Percentiles rank a stretch among this genome's conserved stretches.
These are phyloP conservation scores for Trifolium dubium DNA, from an alignment of 306 rosid species.

Conservation along the genomic window DNA sequence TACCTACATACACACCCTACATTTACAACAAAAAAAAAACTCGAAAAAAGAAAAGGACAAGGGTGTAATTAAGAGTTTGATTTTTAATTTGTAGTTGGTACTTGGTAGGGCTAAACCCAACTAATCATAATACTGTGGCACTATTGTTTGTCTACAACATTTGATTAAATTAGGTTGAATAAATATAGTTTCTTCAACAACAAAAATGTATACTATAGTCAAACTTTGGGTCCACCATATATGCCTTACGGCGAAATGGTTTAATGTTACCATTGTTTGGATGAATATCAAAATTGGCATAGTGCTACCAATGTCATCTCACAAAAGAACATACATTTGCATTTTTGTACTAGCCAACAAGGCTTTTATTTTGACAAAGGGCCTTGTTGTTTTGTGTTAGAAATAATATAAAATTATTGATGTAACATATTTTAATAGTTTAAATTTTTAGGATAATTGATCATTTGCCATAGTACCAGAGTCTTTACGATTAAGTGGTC, in stretches of 20 bases:
- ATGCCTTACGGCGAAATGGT: slow-evolving; percentile 31
- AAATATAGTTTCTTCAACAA: not conserved
- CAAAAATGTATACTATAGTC: slow-evolving; percentile 36
- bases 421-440: too few species aligned
- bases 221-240: slow-evolving; percentile 55
- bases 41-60: not conserved
- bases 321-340: not conserved
- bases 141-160: slow-evolving; percentile 46
- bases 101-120: slow-evolving; percentile 46
- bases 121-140: slow-evolving; percentile 36
- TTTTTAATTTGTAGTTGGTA: slow-evolving; percentile 32
- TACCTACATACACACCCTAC: not conserved
- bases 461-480: too few species aligned
- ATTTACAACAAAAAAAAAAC: not conserved
- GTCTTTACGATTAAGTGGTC: too few species aligned
- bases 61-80: slow-evolving; percentile 12
- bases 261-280: not conserved
- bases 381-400: too few species aligned
- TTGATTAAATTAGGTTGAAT: slow-evolving; percentile 30
- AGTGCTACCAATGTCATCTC: not conserved
- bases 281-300: not conserved
- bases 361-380: too few species aligned
- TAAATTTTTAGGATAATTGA: too few species aligned
- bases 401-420: too few species aligned
- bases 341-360: not conserved